phyloP scores from a whole-genome alignment of 805 yeast species.

The Saturnispora diversa region DNA sequence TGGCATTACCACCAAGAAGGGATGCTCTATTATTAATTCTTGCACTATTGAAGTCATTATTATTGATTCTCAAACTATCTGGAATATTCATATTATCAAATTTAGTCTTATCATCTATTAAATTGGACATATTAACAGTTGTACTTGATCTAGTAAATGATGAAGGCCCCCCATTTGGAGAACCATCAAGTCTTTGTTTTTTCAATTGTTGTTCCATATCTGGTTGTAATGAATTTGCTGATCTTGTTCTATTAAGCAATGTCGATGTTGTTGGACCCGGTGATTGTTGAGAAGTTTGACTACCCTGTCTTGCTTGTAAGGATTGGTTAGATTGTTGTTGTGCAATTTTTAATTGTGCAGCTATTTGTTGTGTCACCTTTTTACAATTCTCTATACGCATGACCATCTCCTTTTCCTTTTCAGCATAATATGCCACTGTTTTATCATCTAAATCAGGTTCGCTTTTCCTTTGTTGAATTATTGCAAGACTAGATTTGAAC shows the following conservation, averaged over 20 bases:
- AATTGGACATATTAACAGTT: conserved; percentile 13
- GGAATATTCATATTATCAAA: conserved; percentile 71
- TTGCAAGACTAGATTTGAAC: conserved; percentile 41
- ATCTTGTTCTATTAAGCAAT: conserved; percentile 12
- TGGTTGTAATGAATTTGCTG: conserved; percentile 12
- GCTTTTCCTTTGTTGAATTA: conserved; percentile 41
- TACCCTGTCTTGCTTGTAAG: conserved; percentile 7
- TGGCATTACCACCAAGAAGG: conserved; percentile 74
- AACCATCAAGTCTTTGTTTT: conserved; percentile 4
- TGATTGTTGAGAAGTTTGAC: conserved; percentile 13
- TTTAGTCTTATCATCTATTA: conserved; percentile 33
- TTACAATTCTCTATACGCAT: conserved; percentile 42
- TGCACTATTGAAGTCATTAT: conserved; percentile 56
- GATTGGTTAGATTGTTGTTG: conserved; percentile 20
- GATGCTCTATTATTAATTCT: conserved; percentile 68
- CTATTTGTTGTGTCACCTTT: conserved; percentile 33
- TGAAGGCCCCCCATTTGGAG: conserved; percentile 30
- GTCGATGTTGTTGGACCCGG: conserved; percentile 17
- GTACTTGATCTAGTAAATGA: conserved; percentile 24
- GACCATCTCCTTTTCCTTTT: conserved; percentile 42
- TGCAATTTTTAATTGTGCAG: conserved; percentile 32
- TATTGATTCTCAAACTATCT: conserved; percentile 53
- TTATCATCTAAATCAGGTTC: conserved; percentile 39
- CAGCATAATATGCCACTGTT: conserved; percentile 35
- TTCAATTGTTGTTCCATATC: conserved; percentile 8